A percentile compares a stretch with the other conserved stretches of the same genome.
phyloP scores from a whole-genome alignment of 2,329 filamentous ascomycete species.

The Alternaria conjuncta region DNA sequence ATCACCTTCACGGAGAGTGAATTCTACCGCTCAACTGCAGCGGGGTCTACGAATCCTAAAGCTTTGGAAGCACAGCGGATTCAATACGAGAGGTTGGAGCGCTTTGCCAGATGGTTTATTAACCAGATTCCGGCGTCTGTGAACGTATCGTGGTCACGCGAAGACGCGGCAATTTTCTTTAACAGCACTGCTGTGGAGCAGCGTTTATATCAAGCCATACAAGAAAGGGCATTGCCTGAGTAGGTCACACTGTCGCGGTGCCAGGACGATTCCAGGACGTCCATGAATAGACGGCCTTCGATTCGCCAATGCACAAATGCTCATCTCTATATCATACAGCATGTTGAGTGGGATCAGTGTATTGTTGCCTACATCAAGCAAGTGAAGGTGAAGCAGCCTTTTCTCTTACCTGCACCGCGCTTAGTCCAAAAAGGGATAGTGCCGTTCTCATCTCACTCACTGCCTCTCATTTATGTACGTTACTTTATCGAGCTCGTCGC shows the following conservation, averaged over 20 bases:
- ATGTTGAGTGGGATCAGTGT: background rate
- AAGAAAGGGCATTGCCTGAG: background rate
- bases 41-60: background rate
- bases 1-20: background rate
- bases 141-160: background rate
- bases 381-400: background rate
- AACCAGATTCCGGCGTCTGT: slow-evolving; percentile 5
- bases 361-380: background rate
- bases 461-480: background rate
- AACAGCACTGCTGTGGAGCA: background rate
- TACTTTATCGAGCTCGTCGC: too few species aligned
- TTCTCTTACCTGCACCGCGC: background rate
- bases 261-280: background rate
- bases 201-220: slow-evolving; percentile 5
- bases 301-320: background rate
- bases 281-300: background rate
- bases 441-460: background rate
- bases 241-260: background rate
- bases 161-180: slow-evolving; percentile 1
- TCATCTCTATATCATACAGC: background rate
- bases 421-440: background rate
- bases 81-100: background rate
- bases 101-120: background rate
- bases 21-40: background rate
- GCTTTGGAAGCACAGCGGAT: background rate